These are phyloP conservation scores for Amoebophrya sp. DNA, from an alignment of 169 alveolate genomes.

Conservation along the genomic window DNA sequence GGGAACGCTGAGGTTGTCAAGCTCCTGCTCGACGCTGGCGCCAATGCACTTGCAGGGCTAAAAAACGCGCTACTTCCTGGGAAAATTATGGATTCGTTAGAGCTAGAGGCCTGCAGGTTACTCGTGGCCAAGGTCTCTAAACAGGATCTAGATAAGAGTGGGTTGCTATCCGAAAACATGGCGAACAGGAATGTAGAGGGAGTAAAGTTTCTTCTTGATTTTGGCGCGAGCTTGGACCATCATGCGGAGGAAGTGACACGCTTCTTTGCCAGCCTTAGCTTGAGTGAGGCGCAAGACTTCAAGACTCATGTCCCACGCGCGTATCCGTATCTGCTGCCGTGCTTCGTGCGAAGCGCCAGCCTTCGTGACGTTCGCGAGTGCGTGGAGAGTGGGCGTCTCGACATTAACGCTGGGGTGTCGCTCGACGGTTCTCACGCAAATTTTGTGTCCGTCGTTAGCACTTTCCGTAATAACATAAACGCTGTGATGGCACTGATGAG, in stretches of 20 bases:
- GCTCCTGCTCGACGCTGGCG: background rate
- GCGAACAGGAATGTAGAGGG: no score
- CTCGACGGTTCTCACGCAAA: no score
- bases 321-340: background rate
- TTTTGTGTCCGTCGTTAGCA: background rate
- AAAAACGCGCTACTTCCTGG: no score
- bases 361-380: conserved; percentile 14
- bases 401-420: background rate
- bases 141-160: no score
- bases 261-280: background rate
- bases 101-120: no score
- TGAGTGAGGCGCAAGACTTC: background rate
- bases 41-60: no score
- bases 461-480: background rate
- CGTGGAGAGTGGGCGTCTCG: conserved; percentile 11
- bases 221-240: no score
- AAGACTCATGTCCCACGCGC: background rate
- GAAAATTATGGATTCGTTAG: no score
- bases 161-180: no score
- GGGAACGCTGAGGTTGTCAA: background rate
- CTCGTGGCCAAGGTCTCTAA: no score
- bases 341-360: conserved; percentile 25
- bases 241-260: no score
- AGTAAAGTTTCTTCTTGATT: no score
- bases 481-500: background rate